Conservation (phyloP, 2,329 filamentous ascomycete genomes). For the Pseudohalonectria lignicola region DNA sequence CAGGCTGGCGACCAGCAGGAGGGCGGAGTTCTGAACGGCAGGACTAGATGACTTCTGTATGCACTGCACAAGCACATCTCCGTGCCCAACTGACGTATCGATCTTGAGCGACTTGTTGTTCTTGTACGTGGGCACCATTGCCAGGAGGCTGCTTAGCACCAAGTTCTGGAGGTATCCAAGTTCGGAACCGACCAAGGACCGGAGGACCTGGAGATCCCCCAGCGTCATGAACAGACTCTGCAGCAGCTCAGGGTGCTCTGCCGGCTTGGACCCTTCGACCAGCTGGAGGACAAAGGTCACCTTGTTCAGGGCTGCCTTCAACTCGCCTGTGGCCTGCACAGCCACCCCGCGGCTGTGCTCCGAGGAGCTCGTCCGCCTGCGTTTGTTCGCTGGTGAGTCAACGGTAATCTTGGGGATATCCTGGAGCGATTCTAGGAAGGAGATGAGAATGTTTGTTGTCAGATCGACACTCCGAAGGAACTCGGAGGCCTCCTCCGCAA, state of each 20-base stretch:
- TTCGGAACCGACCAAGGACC: conserved; percentile 70
- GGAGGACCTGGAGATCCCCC: conserved; percentile 78
- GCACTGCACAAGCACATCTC: conserved; percentile 87
- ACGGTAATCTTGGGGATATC: conserved; percentile 62
- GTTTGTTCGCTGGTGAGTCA: conserved; percentile 64
- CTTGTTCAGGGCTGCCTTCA: conserved; percentile 58
- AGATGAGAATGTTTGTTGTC: conserved; percentile 58
- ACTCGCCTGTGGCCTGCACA: conserved; percentile 51
- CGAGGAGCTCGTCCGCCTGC: conserved; percentile 65
- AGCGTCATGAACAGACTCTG: conserved; percentile 73
- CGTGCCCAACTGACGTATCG: conserved; percentile 69
- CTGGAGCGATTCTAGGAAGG: conserved; percentile 65
- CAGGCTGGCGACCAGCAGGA: conserved; percentile 78
- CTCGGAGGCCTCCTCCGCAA: conserved; percentile 54
- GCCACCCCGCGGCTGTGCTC: conserved; percentile 51
- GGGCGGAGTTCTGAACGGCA: conserved; percentile 84
- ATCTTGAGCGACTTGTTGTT: conserved; percentile 49
- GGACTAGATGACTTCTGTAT: conserved; percentile 85
- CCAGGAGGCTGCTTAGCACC: conserved; percentile 68
- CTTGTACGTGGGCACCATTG: conserved; percentile 73
- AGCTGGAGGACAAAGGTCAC: conserved; percentile 83
- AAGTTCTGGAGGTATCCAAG: conserved; percentile 84
- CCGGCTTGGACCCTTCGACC: conserved; percentile 69
- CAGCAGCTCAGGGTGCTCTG: conserved; percentile 65
- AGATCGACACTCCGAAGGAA: conserved; percentile 64